These are phyloP conservation scores for Saccharum hybrid DNA, from an alignment of 202 grass and related monocot genomes.

Conservation along the genomic window DNA sequence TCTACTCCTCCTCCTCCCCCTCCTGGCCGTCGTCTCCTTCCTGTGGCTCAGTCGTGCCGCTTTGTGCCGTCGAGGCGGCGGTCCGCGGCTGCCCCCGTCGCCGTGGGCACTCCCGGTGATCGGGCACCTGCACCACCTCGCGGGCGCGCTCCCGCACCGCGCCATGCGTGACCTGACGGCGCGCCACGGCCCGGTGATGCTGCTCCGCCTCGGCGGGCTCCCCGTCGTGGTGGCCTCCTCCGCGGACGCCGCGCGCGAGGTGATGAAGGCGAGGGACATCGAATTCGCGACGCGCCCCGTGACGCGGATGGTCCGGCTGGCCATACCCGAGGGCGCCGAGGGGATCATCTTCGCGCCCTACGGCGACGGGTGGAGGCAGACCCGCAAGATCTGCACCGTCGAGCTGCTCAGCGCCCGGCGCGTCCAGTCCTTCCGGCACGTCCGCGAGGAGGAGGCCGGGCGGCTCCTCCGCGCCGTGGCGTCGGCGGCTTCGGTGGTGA, in stretches of 20 bases:
- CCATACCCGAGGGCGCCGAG: conserved; percentile 14
- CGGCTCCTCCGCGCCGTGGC: conserved; percentile 54
- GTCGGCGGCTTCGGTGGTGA: not conserved
- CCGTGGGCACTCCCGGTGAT: conserved; percentile 32
- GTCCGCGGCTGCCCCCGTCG: not conserved
- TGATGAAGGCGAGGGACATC: conserved; percentile 47
- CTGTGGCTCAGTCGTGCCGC: not conserved
- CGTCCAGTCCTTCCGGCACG: conserved; percentile 49
- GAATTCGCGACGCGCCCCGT: conserved; percentile 43
- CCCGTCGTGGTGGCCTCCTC: conserved; percentile 45
- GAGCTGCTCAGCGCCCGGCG: conserved; percentile 59
- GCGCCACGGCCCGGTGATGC: not conserved
- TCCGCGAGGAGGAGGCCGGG: conserved; percentile 59
- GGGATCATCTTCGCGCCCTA: conserved; percentile 50
- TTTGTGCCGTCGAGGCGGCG: too few species aligned
- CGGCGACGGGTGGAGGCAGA: conserved; percentile 55
- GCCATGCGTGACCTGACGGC: conserved; percentile 14
- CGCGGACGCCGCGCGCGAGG: conserved; percentile 30
- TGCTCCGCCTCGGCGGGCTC: conserved; percentile 42
- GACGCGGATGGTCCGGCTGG: conserved; percentile 9
- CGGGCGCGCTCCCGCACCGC: conserved; percentile 22
- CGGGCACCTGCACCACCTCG: conserved; percentile 37
- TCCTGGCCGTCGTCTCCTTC: not conserved
- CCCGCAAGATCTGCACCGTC: conserved; percentile 58
- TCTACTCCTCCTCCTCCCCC: not conserved